Percentiles rank a stretch among this genome's conserved stretches.
These are phyloP conservation scores for Blepharisma japonicum DNA, from an alignment of 73 alveolate genomes.

Conservation along the genomic window DNA sequence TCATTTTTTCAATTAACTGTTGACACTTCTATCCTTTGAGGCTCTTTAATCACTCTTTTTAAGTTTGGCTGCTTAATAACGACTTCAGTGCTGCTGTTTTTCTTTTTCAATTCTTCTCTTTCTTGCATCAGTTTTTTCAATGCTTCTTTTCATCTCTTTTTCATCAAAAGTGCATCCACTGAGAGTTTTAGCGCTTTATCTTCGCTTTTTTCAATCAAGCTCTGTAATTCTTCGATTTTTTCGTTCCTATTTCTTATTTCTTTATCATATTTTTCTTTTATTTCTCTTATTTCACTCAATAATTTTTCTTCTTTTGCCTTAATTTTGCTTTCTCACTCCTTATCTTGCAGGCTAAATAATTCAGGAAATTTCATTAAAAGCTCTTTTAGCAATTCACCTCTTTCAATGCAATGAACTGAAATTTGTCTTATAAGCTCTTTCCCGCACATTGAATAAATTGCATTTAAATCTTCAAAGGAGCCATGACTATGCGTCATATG, in stretches of 20 bases:
- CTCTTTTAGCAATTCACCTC: constrained; percentile 9
- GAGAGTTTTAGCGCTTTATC: no score
- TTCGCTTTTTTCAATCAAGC: neutral
- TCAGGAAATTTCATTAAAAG: neutral
- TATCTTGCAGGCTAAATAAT: neutral
- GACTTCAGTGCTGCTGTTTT: no score
- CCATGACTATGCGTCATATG: neutral
- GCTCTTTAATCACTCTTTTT: no score
- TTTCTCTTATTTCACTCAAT: neutral
- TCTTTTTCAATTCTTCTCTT: no score
- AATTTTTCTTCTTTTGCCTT: neutral
- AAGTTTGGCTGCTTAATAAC: no score
- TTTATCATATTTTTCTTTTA: neutral
- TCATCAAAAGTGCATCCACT: no score
- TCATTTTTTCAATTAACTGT: no score
- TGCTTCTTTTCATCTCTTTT: no score
- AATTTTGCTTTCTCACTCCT: neutral
- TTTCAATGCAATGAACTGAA: neutral
- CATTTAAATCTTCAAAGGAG: neutral
- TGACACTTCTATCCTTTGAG: no score
- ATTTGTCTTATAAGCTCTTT: constrained; percentile 16
- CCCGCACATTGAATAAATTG: constrained; percentile 15
- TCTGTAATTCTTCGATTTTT: neutral
- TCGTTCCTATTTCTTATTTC: neutral
- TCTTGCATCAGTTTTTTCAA: no score